Conservation (phyloP, 805 yeast genomes). For the Saturnispora quitensis region DNA sequence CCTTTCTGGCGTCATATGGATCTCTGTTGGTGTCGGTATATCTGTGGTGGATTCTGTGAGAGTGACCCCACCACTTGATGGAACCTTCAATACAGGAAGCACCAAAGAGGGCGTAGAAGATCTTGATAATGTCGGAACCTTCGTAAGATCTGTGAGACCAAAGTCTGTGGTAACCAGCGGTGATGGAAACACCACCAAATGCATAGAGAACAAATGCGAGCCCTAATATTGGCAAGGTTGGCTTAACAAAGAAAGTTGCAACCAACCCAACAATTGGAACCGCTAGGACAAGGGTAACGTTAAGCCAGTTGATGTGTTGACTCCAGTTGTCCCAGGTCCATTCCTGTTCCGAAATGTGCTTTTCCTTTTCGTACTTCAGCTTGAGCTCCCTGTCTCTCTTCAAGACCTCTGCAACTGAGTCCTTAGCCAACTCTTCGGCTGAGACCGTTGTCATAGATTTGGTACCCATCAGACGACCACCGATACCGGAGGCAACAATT, state of each 20-base stretch:
- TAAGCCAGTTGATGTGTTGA: constrained; percentile 71
- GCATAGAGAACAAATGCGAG: constrained; percentile 45
- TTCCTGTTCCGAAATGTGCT: constrained; percentile 69
- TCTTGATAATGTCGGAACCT: constrained; percentile 50
- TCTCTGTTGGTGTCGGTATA: constrained; percentile 77
- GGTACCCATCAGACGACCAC: constrained; percentile 77
- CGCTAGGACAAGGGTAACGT: constrained; percentile 51
- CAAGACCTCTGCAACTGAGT: constrained; percentile 39
- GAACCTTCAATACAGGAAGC: constrained; percentile 81
- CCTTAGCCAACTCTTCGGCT: constrained; percentile 51
- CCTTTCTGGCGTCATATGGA: constrained; percentile 79
- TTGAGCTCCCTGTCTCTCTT: constrained; percentile 36
- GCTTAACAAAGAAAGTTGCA: constrained; percentile 37
- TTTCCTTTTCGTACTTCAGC: constrained; percentile 31
- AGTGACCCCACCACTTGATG: constrained; percentile 83
- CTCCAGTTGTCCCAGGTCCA: constrained; percentile 71
- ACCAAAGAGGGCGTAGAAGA: constrained; percentile 68
- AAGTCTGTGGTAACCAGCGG: constrained; percentile 78
- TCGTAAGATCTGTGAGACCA: constrained; percentile 70
- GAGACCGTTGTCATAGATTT: constrained; percentile 60
- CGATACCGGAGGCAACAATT: constrained; percentile 68
- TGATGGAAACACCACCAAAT: constrained; percentile 64
- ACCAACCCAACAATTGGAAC: constrained; percentile 50
- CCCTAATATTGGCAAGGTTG: constrained; percentile 37
- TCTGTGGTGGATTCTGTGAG: constrained; percentile 80